A percentile compares a stretch with the other conserved stretches of the same genome.
Evolutionary conservation across 2,329 filamentous ascomycete genomes (phyloP).

Genomic region (Diaporthe velutina): DNA sequence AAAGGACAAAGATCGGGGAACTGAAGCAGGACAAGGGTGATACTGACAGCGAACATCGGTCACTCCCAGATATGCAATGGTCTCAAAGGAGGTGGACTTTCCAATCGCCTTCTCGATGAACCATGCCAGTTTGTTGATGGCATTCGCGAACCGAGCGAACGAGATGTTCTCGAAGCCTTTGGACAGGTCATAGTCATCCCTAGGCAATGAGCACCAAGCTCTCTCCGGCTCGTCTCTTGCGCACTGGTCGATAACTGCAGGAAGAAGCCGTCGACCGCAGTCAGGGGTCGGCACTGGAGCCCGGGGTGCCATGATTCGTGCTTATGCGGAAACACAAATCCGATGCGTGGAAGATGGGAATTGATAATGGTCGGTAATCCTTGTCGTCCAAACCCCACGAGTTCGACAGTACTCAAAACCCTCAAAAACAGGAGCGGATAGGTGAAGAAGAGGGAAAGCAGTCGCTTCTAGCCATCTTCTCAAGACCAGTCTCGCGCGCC

Average conservation of each 20-base stretch:
- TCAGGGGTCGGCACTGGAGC: slow-evolving; percentile 9
- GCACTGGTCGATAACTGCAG: slow-evolving; percentile 40
- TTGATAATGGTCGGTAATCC: background rate
- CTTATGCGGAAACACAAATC: slow-evolving; percentile 16
- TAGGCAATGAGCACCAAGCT: slow-evolving; percentile 42
- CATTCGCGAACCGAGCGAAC: slow-evolving; percentile 40
- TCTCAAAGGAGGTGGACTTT: slow-evolving; percentile 41
- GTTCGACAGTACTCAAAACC: background rate
- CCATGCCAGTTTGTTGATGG: slow-evolving; percentile 44
- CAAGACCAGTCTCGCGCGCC: background rate
- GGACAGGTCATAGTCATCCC: slow-evolving; percentile 43
- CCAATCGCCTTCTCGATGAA: slow-evolving; percentile 40
- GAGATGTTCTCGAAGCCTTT: slow-evolving; percentile 44
- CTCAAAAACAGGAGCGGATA: background rate
- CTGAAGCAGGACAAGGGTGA: no score
- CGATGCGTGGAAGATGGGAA: background rate
- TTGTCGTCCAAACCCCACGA: slow-evolving; percentile 7
- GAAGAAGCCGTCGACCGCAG: slow-evolving; percentile 40
- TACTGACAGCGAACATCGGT: slow-evolving; percentile 43
- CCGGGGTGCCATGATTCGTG: slow-evolving; percentile 24
- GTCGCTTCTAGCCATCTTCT: background rate
- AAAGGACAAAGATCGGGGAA: no score
- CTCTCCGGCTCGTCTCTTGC: slow-evolving; percentile 40
- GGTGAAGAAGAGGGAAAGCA: background rate
- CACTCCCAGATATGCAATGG: slow-evolving; percentile 41